Conservation (phyloP, 768 basidiomycete genomes). For the Hypsizygus marmoreus region DNA sequence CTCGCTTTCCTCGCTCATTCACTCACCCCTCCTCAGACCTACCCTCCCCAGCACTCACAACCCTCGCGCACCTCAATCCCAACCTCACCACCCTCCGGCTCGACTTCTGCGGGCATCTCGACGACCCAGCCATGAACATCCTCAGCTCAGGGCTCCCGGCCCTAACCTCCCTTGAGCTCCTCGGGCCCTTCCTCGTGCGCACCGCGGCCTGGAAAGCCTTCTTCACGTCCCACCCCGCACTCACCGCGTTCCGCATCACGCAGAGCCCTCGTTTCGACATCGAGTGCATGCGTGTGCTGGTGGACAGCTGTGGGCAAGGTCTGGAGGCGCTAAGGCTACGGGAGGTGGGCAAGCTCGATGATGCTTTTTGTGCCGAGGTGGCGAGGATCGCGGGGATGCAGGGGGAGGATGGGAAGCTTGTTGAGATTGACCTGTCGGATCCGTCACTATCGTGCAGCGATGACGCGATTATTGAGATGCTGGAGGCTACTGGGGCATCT, state of each 20-base stretch:
- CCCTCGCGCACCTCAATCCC: conserved; percentile 81
- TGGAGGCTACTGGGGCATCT: conserved; percentile 53
- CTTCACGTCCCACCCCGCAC: conserved; percentile 60
- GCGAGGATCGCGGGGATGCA: conserved; percentile 39
- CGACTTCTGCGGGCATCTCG: conserved; percentile 84
- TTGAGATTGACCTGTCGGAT: conserved; percentile 69
- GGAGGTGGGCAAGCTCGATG: conserved; percentile 72
- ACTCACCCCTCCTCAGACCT: conserved; percentile 51
- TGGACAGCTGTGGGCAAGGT: conserved; percentile 44
- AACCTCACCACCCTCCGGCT: conserved; percentile 79
- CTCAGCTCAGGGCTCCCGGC: conserved; percentile 66
- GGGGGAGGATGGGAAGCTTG: conserved; percentile 36
- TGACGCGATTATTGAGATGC: conserved; percentile 53
- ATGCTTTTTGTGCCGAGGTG: conserved; percentile 62
- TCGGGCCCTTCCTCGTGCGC: conserved; percentile 87
- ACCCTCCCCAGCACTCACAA: conserved; percentile 60
- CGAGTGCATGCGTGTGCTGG: conserved; percentile 61
- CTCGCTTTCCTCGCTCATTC: neutral
- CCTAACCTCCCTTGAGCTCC: conserved; percentile 74
- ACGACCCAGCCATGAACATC: conserved; percentile 55
- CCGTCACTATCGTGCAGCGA: conserved; percentile 58
- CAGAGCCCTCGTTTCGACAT: conserved; percentile 88
- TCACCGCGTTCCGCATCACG: conserved; percentile 76
- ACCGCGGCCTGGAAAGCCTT: conserved; percentile 73
- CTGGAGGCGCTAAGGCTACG: conserved; percentile 76